Percentiles rank a stretch among this genome's conserved stretches.
Conservation (phyloP, 371 early-diverging fungal genomes). For the Syncephalastrum racemosum region DNA sequence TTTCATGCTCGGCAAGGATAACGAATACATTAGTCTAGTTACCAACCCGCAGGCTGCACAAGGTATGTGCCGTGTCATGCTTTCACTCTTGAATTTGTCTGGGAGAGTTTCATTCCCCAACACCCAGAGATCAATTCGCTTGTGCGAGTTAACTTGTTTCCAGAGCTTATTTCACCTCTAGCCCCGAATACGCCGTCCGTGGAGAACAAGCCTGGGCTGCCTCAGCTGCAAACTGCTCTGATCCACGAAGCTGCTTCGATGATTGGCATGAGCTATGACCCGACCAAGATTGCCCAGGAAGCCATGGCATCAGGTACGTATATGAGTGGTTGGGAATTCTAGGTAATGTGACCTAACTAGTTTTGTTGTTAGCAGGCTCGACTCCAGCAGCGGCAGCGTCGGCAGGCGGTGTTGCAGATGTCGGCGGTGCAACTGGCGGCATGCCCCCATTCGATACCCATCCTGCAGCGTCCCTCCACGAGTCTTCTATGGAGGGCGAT, state of each 20-base stretch:
- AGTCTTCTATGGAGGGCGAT: not conserved
- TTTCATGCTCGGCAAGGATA: constrained; percentile 18
- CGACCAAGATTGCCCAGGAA: too few relatives aligned
- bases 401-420: not conserved
- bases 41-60: not conserved
- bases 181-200: not conserved
- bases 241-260: constrained; percentile 39
- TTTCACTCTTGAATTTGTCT: not conserved
- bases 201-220: too few relatives aligned
- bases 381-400: constrained; percentile 7
- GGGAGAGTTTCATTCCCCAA: not conserved
- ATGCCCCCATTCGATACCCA: not conserved
- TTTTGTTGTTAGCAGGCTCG: constrained; percentile 5
- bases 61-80: not conserved
- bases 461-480: not conserved
- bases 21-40: constrained; percentile 18
- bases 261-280: constrained; percentile 20
- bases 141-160: constrained; percentile 1
- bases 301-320: too few relatives aligned
- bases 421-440: not conserved
- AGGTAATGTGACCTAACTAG: too few relatives aligned
- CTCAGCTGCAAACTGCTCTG: constrained; percentile 24
- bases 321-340: too few relatives aligned
- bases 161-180: constrained; percentile 2
- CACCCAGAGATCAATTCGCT: not conserved